phyloP scores from a whole-genome alignment of 2,329 filamentous ascomycete species.

The Cladophialophora psammophila region DNA sequence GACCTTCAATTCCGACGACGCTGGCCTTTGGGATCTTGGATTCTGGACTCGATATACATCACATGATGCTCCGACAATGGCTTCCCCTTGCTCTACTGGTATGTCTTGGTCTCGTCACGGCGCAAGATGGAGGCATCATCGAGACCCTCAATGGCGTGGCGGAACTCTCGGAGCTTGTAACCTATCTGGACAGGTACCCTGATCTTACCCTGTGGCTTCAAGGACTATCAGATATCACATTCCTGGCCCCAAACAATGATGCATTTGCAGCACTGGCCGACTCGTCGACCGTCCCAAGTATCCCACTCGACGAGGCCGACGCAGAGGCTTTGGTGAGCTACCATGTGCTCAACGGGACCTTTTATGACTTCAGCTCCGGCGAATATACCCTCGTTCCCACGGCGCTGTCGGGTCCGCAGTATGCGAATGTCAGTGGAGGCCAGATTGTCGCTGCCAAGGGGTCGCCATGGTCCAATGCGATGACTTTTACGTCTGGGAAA shows the following conservation, averaged over 20 bases:
- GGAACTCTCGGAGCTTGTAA: conserved; percentile 35
- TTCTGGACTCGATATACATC: not conserved
- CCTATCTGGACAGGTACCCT: conserved; percentile 19
- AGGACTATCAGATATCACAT: conserved; percentile 60
- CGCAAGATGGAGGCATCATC: conserved; percentile 20
- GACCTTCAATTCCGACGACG: not conserved
- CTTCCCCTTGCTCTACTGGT: not conserved
- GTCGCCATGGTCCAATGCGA: conserved; percentile 11
- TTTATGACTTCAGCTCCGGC: conserved; percentile 39
- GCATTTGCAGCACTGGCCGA: conserved; percentile 48
- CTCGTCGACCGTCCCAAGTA: conserved; percentile 4
- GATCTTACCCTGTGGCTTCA: conserved; percentile 42
- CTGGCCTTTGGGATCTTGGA: not conserved
- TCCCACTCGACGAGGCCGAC: conserved; percentile 8
- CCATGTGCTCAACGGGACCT: conserved; percentile 64
- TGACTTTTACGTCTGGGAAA: conserved; percentile 21
- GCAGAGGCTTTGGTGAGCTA: conserved; percentile 61
- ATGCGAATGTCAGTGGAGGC: conserved; percentile 65
- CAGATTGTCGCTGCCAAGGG: conserved; percentile 56
- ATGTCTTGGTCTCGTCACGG: conserved; percentile 12
- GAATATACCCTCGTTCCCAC: conserved; percentile 55
- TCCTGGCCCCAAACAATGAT: conserved; percentile 64
- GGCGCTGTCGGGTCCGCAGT: conserved; percentile 58
- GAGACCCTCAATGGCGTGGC: conserved; percentile 24
- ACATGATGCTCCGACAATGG: conserved; percentile 6